These are phyloP conservation scores for Fusarium sambucinum DNA, from an alignment of 2,329 filamentous ascomycete genomes.

Conservation along the genomic window DNA sequence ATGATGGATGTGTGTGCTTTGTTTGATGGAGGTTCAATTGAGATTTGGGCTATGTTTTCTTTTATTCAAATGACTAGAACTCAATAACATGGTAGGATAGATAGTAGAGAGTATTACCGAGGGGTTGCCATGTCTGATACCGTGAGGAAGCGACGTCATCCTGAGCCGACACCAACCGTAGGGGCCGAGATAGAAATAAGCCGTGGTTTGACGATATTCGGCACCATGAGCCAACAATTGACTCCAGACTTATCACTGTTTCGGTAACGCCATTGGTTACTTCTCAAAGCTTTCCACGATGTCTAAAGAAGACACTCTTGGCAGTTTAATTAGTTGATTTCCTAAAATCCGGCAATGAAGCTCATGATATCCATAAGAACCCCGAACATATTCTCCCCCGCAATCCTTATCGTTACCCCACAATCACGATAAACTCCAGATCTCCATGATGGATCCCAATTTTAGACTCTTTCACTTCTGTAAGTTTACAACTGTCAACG, in stretches of 20 bases:
- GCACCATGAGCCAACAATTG: slow-evolving; percentile 25
- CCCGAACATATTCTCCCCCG: slow-evolving; percentile 34
- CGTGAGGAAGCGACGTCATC: slow-evolving; percentile 47
- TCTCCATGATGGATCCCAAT: slow-evolving; percentile 18
- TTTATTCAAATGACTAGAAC: slow-evolving; percentile 23
- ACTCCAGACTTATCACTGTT: neutral
- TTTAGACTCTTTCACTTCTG: slow-evolving; percentile 6
- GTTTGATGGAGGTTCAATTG: slow-evolving; percentile 4
- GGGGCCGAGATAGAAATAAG: slow-evolving; percentile 47
- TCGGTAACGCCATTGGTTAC: neutral
- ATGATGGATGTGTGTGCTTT: slow-evolving; percentile 42
- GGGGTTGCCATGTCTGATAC: slow-evolving; percentile 37
- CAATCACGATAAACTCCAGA: slow-evolving; percentile 36
- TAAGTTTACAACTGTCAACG: slow-evolving; percentile 13
- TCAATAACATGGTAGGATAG: slow-evolving; percentile 20
- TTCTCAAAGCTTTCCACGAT: neutral
- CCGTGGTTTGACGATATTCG: slow-evolving; percentile 46
- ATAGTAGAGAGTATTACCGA: slow-evolving; percentile 39
- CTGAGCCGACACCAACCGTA: slow-evolving; percentile 52
- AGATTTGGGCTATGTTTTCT: slow-evolving; percentile 7
- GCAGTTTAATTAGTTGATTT: neutral
- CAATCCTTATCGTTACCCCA: slow-evolving; percentile 43
- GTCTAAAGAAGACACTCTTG: neutral
- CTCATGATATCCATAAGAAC: slow-evolving; percentile 11
- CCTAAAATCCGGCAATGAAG: slow-evolving; percentile 1